Evolutionary conservation across 2,329 filamentous ascomycete genomes (phyloP).

Genomic region (Pseudogymnoascus verrucosus): DNA sequence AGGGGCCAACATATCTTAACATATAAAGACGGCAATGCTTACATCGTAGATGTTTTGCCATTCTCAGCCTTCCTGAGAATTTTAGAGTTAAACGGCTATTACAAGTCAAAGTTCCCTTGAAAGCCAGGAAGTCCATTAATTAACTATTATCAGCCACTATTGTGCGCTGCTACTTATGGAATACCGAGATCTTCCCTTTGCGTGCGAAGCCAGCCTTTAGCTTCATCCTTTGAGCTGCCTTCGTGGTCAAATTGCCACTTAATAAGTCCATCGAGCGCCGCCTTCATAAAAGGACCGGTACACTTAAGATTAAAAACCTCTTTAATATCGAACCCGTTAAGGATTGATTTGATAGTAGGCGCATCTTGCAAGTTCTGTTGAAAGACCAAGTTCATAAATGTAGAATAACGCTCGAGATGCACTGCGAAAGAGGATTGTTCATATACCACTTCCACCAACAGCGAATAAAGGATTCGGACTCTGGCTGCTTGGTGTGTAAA

Average conservation of each 20-base stretch:
- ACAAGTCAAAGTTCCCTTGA: no score
- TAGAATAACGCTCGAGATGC: conserved; percentile 24
- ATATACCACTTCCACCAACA: neutral
- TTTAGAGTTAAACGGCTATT: no score
- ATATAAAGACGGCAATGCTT: no score
- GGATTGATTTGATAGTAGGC: neutral
- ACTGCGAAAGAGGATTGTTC: conserved; percentile 29
- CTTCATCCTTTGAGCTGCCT: neutral
- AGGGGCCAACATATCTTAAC: no score
- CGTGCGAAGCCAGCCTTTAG: neutral
- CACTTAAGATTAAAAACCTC: conserved; percentile 39
- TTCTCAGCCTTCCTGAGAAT: no score
- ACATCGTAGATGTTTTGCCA: no score
- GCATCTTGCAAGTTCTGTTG: conserved; percentile 2
- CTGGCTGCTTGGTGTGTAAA: conserved; percentile 47
- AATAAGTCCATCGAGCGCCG: conserved; percentile 51
- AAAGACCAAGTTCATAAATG: conserved; percentile 4
- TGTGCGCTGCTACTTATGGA: neutral
- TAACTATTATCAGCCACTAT: neutral
- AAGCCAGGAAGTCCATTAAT: neutral
- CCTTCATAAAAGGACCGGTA: conserved; percentile 55
- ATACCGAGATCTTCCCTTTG: neutral
- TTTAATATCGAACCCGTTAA: conserved; percentile 45
- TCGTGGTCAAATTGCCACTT: conserved; percentile 50
- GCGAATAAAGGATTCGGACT: conserved; percentile 51